A percentile compares a stretch with the other conserved stretches of the same genome.
Evolutionary conservation across 1,284 basidiomycete species (phyloP).

Genomic region (Moesziomyces parantarcticus): DNA sequence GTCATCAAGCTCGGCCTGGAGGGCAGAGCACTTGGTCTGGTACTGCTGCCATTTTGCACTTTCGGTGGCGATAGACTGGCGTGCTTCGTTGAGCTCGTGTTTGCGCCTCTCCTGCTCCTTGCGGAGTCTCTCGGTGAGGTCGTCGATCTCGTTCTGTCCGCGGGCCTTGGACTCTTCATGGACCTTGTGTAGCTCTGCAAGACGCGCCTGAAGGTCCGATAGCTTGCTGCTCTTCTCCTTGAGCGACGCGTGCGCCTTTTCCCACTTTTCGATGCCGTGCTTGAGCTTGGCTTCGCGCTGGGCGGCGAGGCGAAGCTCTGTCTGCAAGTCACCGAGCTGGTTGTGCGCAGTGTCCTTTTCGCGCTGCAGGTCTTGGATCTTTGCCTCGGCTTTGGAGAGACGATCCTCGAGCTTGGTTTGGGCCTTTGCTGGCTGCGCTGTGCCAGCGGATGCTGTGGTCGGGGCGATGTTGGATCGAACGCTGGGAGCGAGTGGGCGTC

Average conservation of each 20-base stretch:
- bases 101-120: conserved; percentile 25
- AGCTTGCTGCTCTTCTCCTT: conserved; percentile 44
- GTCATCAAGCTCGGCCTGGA: conserved; percentile 13
- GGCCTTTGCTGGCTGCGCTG: conserved; percentile 11
- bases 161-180: conserved; percentile 44
- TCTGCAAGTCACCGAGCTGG: conserved; percentile 45
- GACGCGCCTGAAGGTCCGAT: conserved; percentile 19
- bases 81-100: conserved; percentile 19
- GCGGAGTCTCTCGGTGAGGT: conserved; percentile 18
- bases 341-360: conserved; percentile 29
- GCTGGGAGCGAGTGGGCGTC: conserved; percentile 35
- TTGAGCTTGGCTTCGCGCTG: conserved; percentile 49
- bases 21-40: conserved; percentile 6
- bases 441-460: conserved; percentile 2
- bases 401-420: conserved; percentile 42
- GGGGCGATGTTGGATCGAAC: conserved; percentile 28
- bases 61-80: conserved; percentile 8
- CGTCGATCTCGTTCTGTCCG: conserved; percentile 43
- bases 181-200: conserved; percentile 40
- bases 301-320: conserved; percentile 40
- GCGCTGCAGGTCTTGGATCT: conserved; percentile 32
- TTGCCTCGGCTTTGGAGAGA: conserved; percentile 24
- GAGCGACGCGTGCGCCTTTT: conserved; percentile 37
- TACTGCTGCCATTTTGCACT: conserved; percentile 11
- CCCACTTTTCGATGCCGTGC: conserved; percentile 36